These are phyloP conservation scores for Bipolaris oryzae DNA, from an alignment of 2,329 filamentous ascomycete genomes.

Conservation along the genomic window DNA sequence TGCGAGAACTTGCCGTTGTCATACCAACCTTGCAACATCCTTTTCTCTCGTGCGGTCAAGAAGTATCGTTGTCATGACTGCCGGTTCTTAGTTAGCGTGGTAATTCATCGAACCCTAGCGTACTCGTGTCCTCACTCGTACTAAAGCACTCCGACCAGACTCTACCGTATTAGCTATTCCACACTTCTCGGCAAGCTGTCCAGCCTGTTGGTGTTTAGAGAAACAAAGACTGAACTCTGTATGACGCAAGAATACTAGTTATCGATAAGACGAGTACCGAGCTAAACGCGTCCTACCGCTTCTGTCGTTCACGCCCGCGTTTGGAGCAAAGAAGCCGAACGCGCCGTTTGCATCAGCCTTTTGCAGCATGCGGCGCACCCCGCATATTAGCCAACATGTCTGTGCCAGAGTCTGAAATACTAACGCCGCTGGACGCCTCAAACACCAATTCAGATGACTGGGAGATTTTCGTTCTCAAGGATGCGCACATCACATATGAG, in stretches of 20 bases:
- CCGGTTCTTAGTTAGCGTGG: background rate
- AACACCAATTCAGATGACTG: constrained; percentile 57
- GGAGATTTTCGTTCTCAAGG: constrained; percentile 66
- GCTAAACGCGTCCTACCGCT: constrained; percentile 11
- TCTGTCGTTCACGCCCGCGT: constrained; percentile 1
- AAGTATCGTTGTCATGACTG: background rate
- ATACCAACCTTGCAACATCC: background rate
- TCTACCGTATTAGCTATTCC: background rate
- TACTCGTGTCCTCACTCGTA: background rate
- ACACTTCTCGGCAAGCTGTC: background rate
- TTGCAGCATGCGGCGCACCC: constrained; percentile 14
- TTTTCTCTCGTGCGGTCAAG: background rate
- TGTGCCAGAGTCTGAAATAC: constrained; percentile 44
- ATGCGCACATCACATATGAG: constrained; percentile 67
- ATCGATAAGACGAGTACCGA: constrained; percentile 16
- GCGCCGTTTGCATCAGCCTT: constrained; percentile 2
- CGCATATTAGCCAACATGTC: constrained; percentile 29
- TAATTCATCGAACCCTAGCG: background rate
- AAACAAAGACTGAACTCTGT: background rate
- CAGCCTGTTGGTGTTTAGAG: background rate
- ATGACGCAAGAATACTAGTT: constrained; percentile 3
- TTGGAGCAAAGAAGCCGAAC: background rate
- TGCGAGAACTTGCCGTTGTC: no score
- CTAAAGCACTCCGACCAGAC: background rate
- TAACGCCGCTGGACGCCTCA: constrained; percentile 50